Conservation (phyloP, 2,329 filamentous ascomycete genomes). For the Aspergillus felis region DNA sequence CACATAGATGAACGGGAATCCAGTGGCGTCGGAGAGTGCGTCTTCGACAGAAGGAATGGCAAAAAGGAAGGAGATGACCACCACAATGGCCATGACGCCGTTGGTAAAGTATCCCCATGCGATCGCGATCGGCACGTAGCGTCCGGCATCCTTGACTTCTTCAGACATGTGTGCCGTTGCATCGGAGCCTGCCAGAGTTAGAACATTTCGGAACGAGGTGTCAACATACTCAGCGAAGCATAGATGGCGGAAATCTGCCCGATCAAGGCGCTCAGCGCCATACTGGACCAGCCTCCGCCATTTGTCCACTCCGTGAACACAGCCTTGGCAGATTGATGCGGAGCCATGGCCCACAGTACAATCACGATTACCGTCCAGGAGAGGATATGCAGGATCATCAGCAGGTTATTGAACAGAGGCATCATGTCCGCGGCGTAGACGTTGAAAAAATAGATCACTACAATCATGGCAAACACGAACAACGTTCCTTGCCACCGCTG, state of each 20-base stretch:
- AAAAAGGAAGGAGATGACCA: slow-evolving; percentile 44
- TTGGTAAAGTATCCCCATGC: slow-evolving; percentile 45
- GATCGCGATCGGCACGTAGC: slow-evolving; percentile 46
- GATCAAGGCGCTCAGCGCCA: slow-evolving; percentile 33
- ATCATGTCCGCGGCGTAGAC: slow-evolving; percentile 29
- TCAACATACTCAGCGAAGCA: slow-evolving; percentile 21
- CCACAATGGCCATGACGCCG: slow-evolving; percentile 41
- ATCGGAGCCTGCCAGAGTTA: slow-evolving; percentile 23
- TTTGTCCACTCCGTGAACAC: slow-evolving; percentile 39
- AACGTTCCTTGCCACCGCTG: slow-evolving; percentile 49
- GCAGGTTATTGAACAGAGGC: slow-evolving; percentile 36
- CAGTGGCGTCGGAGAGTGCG: slow-evolving; percentile 39
- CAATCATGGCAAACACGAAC: slow-evolving; percentile 45
- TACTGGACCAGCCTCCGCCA: slow-evolving; percentile 36
- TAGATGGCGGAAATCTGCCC: slow-evolving; percentile 35
- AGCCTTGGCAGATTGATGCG: slow-evolving; percentile 20
- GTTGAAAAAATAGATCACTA: slow-evolving; percentile 43
- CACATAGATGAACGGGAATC: slow-evolving; percentile 47
- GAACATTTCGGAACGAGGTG: neutral
- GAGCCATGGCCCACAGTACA: slow-evolving; percentile 31
- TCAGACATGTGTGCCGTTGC: slow-evolving; percentile 42
- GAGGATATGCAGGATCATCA: slow-evolving; percentile 37
- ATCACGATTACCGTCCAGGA: slow-evolving; percentile 33
- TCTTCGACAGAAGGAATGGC: slow-evolving; percentile 26
- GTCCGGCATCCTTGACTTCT: slow-evolving; percentile 45